Percentiles rank a stretch among this genome's conserved stretches.
These are phyloP conservation scores for Aphanomyces astaci DNA, from an alignment of 352 stramenopile species.

Conservation along the genomic window DNA sequence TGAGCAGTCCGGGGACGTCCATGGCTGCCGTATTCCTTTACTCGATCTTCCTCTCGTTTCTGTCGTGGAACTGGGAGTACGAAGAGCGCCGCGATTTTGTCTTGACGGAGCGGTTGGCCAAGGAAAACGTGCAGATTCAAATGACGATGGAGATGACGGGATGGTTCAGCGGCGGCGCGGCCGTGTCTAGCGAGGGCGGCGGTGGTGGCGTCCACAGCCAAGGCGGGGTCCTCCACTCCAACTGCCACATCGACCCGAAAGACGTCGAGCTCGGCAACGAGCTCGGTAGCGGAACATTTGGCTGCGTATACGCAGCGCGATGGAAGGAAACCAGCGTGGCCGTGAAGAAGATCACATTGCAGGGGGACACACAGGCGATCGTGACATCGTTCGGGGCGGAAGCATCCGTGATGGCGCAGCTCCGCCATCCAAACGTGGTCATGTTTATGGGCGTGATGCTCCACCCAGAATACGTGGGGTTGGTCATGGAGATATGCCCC, in stretches of 20 bases:
- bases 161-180: constrained; percentile 75
- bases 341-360: constrained; percentile 78
- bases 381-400: constrained; percentile 76
- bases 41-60: constrained; percentile 67
- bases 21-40: constrained; percentile 65
- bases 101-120: constrained; percentile 64
- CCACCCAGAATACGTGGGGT: constrained; percentile 71
- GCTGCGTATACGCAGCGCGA: constrained; percentile 58
- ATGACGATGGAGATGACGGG: constrained; percentile 86
- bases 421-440: constrained; percentile 77
- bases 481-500: constrained; percentile 86
- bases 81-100: constrained; percentile 81
- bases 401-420: constrained; percentile 74
- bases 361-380: constrained; percentile 71
- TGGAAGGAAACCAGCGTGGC: constrained; percentile 79
- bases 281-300: constrained; percentile 66
- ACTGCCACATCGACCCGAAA: constrained; percentile 78
- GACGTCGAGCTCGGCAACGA: constrained; percentile 74
- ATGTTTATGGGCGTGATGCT: constrained; percentile 89
- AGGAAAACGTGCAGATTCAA: constrained; percentile 82
- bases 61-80: constrained; percentile 85
- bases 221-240: constrained; percentile 58
- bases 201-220: constrained; percentile 28
- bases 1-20: constrained; percentile 61
- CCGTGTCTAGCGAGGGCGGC: constrained; percentile 30